Conservation (phyloP, 805 yeast genomes). For the Isabelozyma pseudorhagii region DNA sequence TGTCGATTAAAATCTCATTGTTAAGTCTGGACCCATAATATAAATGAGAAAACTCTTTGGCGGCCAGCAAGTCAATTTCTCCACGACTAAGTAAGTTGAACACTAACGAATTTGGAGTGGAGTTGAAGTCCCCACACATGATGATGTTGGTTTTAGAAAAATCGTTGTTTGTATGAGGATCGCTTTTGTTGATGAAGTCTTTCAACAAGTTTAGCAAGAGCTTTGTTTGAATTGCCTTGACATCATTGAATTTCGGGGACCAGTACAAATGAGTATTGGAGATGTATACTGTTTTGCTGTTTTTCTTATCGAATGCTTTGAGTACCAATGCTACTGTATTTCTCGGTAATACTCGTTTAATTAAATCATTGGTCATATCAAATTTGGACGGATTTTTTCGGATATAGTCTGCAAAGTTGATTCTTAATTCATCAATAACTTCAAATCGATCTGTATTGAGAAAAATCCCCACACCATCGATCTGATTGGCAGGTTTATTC, state of each 20-base stretch:
- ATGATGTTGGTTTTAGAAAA: constrained; percentile 26
- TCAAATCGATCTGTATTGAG: constrained; percentile 49
- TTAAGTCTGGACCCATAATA: constrained; percentile 13
- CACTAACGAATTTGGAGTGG: constrained; percentile 48
- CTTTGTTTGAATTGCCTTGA: constrained; percentile 52
- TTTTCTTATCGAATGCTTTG: constrained; percentile 42
- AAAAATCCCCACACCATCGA: constrained; percentile 63
- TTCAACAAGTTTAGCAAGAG: constrained; percentile 19
- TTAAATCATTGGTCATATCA: constrained; percentile 30
- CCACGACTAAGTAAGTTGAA: constrained; percentile 40
- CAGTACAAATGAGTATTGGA: constrained; percentile 64
- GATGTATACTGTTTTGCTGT: constrained; percentile 40
- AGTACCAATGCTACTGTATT: constrained; percentile 59
- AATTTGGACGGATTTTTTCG: constrained; percentile 19
- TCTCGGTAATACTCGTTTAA: constrained; percentile 36
- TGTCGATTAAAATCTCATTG: constrained; percentile 7
- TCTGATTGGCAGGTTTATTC: constrained; percentile 34
- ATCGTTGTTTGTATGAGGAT: neutral
- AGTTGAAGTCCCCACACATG: constrained; percentile 58
- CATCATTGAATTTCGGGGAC: constrained; percentile 48
- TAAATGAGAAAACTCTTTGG: constrained; percentile 8
- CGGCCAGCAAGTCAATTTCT: constrained; percentile 3
- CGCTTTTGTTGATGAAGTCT: constrained; percentile 5
- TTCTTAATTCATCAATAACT: constrained; percentile 22
- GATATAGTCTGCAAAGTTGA: constrained; percentile 28